phyloP scores from a whole-genome alignment of 1,284 basidiomycete species.

The Farysia itapuensis region DNA sequence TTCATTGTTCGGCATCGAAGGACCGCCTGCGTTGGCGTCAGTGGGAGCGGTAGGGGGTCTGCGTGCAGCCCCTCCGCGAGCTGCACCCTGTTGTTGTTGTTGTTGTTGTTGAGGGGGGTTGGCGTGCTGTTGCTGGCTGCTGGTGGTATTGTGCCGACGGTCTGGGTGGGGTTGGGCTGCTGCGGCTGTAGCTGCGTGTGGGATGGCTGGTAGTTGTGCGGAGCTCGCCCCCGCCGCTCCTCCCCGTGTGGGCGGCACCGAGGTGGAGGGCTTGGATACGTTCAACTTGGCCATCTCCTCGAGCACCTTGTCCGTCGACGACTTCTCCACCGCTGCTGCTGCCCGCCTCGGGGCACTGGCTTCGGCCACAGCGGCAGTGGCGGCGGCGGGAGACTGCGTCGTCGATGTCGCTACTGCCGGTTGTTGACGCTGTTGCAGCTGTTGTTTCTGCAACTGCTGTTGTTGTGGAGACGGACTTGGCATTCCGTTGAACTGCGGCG shows the following conservation, averaged over 20 bases:
- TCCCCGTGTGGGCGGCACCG: constrained; percentile 18
- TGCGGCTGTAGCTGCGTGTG: constrained; percentile 40
- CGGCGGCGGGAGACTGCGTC: constrained; percentile 9
- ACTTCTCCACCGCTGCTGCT: constrained; percentile 5
- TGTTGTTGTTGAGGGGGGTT: constrained; percentile 2
- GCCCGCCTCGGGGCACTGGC: background rate
- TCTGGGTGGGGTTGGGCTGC: constrained; percentile 14
- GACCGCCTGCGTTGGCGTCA: constrained; percentile 7
- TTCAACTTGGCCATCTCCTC: constrained; percentile 46
- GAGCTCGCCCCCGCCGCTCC: too few relatives aligned
- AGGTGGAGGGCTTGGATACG: constrained; percentile 18
- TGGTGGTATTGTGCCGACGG: constrained; percentile 9
- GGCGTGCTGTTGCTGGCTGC: background rate
- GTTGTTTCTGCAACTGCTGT: constrained; percentile 9
- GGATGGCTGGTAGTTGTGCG: constrained; percentile 36
- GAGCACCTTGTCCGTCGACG: constrained; percentile 37
- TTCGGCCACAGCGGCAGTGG: background rate
- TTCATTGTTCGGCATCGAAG: constrained; percentile 42
- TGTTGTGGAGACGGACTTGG: constrained; percentile 13
- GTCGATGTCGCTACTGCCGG: constrained; percentile 1
- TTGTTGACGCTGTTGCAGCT: constrained; percentile 5
- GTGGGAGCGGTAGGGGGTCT: background rate
- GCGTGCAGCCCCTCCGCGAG: background rate
- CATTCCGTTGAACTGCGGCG: constrained; percentile 29
- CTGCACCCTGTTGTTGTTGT: background rate